Evolutionary conservation across 495 filamentous ascomycete genomes (phyloP), one percentile per base, ranked within the genome.

Genomic region (Aspergillus saccharolyticus): DNA sequence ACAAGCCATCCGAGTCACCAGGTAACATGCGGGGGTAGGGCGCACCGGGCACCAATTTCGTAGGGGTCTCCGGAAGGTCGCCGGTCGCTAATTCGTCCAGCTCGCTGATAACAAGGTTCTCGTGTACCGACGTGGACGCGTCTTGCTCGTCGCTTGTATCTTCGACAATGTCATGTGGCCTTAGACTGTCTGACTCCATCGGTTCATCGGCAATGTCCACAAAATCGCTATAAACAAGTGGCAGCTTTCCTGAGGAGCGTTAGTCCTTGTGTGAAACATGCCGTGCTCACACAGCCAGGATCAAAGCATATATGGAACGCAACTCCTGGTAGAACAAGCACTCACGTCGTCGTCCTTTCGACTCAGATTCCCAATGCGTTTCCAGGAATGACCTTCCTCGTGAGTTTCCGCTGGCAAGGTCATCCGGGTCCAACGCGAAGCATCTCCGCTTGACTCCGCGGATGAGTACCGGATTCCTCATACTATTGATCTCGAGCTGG

Each of bases 361-460:
- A 60, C 44, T 71, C 67, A 44, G 63, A 66, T 59, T 72, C 72
- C 72, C 71, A 73, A 44, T 73, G 69, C n/a, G 70, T 76, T 55
- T 71, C 72, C 1, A 75, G 62, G 55, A 78, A 76, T 16, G 72
- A 75, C 42, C 66, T 61, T 18, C 64, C 68, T 7, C 65, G 60
- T 52, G 21, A 39, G 33, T 39, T 15, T 15, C 63, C 56, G 21
- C 60, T 57, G 1, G 50, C 15, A 14, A 57, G 43, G 39, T 33
- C 44, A 17, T 61, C 52, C 28, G 18, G 28, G 1, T 66, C 58
- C 12, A 49, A 24, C 16, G 61, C 60, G 18, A 76, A 61, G 58
- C 77, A 73, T 42, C 68, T 66, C n/a, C 78, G 71, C 70, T 82
- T 82, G 14, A 78, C 72, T 19, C 74, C 73, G 17, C 78, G 75